Conservation (phyloP, 108 stramenopile genomes). For the Cylindrotheca fusiformis region DNA sequence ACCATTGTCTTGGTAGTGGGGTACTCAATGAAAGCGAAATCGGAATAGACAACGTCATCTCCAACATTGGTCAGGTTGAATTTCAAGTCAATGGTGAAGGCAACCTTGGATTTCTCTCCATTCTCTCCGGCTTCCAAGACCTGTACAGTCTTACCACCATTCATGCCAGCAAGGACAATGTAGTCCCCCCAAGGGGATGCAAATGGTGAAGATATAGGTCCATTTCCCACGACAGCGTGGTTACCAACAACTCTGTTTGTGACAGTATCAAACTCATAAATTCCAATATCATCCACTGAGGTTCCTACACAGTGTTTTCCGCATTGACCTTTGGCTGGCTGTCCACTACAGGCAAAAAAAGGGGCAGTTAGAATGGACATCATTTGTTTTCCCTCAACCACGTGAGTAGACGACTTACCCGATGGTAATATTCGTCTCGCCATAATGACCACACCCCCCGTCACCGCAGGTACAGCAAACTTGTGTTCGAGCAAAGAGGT, state of each 20-base stretch:
- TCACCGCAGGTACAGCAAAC: conserved; percentile 26
- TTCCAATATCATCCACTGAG: conserved; percentile 18
- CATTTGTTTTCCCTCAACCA: no score
- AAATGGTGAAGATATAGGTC: conserved; percentile 12
- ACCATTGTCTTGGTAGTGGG: conserved; percentile 2
- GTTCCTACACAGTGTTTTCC: conserved; percentile 27
- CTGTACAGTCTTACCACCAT: conserved; percentile 26
- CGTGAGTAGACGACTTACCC: no score
- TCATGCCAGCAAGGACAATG: conserved; percentile 18
- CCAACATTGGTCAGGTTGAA: conserved; percentile 7
- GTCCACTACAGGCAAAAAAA: background rate
- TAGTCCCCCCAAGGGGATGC: conserved; percentile 27
- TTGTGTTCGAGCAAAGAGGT: conserved; percentile 10
- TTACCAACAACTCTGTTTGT: conserved; percentile 19
- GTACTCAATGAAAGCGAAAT: conserved; percentile 21
- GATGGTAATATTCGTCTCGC: no score
- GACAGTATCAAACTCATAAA: conserved; percentile 30
- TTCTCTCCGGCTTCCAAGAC: conserved; percentile 13
- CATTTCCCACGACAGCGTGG: conserved; percentile 18
- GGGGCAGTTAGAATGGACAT: background rate
- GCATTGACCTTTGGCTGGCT: conserved; percentile 3
- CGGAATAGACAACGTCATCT: background rate
- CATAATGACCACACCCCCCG: conserved; percentile 6
- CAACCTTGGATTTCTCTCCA: conserved; percentile 14
- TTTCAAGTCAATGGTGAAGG: conserved; percentile 6